These are phyloP conservation scores for Penicillium herquei DNA, from an alignment of 495 filamentous ascomycete genomes.

Conservation along the genomic window DNA sequence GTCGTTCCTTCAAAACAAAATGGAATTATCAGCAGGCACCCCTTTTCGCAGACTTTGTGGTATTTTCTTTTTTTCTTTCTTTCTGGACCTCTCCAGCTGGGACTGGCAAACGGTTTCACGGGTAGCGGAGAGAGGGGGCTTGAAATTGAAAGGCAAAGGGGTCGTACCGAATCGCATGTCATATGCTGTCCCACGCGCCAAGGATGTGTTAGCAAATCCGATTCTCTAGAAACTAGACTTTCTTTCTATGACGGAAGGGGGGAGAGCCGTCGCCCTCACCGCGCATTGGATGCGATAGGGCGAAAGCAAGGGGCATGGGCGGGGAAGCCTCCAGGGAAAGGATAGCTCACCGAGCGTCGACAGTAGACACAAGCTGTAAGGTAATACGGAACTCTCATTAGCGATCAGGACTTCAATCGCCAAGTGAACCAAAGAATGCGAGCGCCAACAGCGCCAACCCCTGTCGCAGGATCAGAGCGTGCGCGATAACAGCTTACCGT, in stretches of 20 bases:
- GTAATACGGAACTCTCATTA: conserved; percentile 21
- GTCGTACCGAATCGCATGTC: conserved; percentile 98
- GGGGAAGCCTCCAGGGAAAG: background rate
- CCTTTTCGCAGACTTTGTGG: background rate
- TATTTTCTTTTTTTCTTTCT: conserved; percentile 11
- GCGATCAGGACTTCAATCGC: conserved; percentile 27
- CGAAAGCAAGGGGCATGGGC: background rate
- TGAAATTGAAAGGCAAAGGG: conserved; percentile 23
- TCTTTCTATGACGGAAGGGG: background rate
- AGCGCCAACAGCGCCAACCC: conserved; percentile 24
- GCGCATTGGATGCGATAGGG: conserved; percentile 3
- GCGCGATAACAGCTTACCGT: conserved; percentile 64
- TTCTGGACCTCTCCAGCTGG: background rate
- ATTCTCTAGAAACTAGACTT: conserved; percentile 1
- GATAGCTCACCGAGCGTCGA: conserved; percentile 87
- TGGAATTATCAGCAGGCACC: conserved; percentile 25
- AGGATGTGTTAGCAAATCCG: conserved; percentile 36
- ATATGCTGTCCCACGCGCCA: conserved; percentile 76
- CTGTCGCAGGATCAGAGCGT: conserved; percentile 26
- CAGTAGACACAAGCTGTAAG: conserved; percentile 95
- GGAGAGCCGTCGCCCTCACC: background rate
- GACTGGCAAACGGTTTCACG: conserved; percentile 24
- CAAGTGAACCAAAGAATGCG: conserved; percentile 29
- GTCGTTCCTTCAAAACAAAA: conserved; percentile 67
- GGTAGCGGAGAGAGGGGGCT: conserved; percentile 23